Evolutionary conservation across 108 stramenopile genomes (phyloP), one percentile per base, ranked within the genome.

Genomic region (Conticribra guillardii): DNA sequence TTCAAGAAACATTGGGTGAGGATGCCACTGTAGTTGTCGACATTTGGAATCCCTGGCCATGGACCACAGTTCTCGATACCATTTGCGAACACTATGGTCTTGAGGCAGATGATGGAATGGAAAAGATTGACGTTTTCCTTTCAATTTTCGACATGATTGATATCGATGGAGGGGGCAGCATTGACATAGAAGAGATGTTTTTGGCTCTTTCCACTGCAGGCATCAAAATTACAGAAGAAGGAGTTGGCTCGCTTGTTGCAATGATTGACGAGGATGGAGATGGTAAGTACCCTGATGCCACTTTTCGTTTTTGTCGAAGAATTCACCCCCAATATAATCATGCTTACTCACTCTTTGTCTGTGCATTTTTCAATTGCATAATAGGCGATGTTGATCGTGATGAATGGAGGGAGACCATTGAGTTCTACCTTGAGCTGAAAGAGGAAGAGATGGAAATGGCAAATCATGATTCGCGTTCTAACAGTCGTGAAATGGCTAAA

Each of bases 241-340:
- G 63, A 48, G 29, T 64, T 3, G 16, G 7, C 51, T 32, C 63
- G 8, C 27, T 64, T 19, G 26, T 64, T 50, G 63, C 41, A 29
- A 64, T 64, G 41, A 53, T 64, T 50, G 63, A 64, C n/a, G 49
- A 64, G 32, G 63, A 64, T 50, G 63, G 63, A 31, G 49, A 64
- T 29, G 63, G 49, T 64, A 19, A 50, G 15, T 64, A 9, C 2
- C 5, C 44, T 3, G 46, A 64, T 53, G 23, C 14, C 54, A 15
- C 58, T 16, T 41, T 41, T 16, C 28, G n/a, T 28, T 5, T 27
- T 30, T 59, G 4, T 41, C 58, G 15, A 27, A 9, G 5, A 48
- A 15, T 24, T 19, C 21, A 48, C 19, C 37, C 22, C 17, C 37
- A 7, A 44, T 51, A 7, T 51, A 4, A 21, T 51, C 4, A 17